phyloP scores from a whole-genome alignment of 2,329 filamentous ascomycete genomes.

The Neofusicoccum umdonicola region DNA sequence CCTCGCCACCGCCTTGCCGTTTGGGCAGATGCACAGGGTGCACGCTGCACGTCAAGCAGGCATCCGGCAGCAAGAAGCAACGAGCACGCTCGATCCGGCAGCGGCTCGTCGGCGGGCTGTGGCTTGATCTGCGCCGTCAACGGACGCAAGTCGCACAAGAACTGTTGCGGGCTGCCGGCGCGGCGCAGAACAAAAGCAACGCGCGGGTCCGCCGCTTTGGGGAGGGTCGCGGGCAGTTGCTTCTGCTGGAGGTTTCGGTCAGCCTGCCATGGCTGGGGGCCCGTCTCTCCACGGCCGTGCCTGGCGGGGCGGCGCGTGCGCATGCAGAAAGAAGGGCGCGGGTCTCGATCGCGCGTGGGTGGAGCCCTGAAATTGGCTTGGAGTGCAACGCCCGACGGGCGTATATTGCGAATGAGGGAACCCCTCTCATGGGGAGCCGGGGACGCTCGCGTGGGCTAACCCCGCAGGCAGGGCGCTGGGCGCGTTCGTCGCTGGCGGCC shows the following conservation, averaged over 20 bases:
- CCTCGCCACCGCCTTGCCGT: not conserved
- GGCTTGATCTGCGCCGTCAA: not conserved
- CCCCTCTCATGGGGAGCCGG: constrained; percentile 1
- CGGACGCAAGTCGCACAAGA: not conserved
- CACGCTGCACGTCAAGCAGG: constrained; percentile 1
- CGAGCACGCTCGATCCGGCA: not conserved
- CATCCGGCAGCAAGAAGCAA: not conserved
- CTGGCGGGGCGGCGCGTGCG: not conserved
- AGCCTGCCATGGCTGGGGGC: not conserved
- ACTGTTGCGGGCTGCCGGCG: constrained; percentile 1
- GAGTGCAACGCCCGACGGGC: constrained; percentile 7
- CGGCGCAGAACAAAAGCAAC: constrained; percentile 5
- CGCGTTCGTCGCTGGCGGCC: not conserved
- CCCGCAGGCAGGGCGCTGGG: not conserved
- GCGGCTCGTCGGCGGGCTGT: not conserved
- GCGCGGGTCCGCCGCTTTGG: not conserved
- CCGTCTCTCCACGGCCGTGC: not conserved
- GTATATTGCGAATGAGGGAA: constrained; percentile 14
- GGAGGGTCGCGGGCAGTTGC: not conserved
- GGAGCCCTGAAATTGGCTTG: constrained; percentile 1
- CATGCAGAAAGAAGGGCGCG: not conserved
- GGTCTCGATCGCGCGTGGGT: constrained; percentile 10
- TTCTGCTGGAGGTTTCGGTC: constrained; percentile 1
- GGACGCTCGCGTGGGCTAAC: constrained; percentile 8
- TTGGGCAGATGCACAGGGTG: not conserved